A percentile compares a stretch with the other conserved stretches of the same genome.
Evolutionary conservation across 192 early-diverging fungal species (phyloP).

Genomic region (Coemansia sp.): DNA sequence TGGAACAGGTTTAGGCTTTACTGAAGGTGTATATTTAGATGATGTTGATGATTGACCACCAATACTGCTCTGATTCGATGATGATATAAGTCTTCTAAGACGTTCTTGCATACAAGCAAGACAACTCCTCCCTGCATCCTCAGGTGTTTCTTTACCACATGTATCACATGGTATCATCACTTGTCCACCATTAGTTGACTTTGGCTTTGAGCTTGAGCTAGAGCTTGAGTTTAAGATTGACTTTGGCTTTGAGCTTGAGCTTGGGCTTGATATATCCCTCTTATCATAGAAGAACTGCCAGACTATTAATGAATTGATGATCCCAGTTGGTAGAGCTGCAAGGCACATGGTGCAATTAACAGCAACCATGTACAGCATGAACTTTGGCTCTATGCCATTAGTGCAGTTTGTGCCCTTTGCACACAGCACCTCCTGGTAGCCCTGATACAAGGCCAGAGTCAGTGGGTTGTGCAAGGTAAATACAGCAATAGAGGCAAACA

Average conservation of each 20-base stretch:
- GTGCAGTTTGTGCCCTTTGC: not conserved
- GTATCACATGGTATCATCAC: too few species aligned
- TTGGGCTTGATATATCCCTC: not conserved
- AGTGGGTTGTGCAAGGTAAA: not conserved
- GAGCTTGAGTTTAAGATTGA: too few species aligned
- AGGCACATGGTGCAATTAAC: not conserved
- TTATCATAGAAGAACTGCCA: not conserved
- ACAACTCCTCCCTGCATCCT: too few species aligned
- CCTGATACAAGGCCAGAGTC: not conserved
- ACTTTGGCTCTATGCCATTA: too few species aligned
- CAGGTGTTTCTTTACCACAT: too few species aligned
- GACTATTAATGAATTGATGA: not conserved
- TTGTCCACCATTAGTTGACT: not conserved
- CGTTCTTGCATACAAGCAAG: too few species aligned
- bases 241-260: not conserved
- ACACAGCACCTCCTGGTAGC: not conserved
- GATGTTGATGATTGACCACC: too few species aligned
- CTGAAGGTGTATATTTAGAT: too few species aligned
- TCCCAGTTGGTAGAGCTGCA: not conserved
- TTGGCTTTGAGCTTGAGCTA: too few species aligned
- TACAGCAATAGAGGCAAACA: not conserved
- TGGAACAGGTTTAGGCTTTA: too few species aligned
- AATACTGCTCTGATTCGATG: too few species aligned
- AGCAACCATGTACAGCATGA: not conserved
- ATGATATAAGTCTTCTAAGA: too few species aligned